Percentiles rank a stretch among this genome's conserved stretches.
phyloP scores from a whole-genome alignment of 352 stramenopile species.

The Plasmopara viticola region DNA sequence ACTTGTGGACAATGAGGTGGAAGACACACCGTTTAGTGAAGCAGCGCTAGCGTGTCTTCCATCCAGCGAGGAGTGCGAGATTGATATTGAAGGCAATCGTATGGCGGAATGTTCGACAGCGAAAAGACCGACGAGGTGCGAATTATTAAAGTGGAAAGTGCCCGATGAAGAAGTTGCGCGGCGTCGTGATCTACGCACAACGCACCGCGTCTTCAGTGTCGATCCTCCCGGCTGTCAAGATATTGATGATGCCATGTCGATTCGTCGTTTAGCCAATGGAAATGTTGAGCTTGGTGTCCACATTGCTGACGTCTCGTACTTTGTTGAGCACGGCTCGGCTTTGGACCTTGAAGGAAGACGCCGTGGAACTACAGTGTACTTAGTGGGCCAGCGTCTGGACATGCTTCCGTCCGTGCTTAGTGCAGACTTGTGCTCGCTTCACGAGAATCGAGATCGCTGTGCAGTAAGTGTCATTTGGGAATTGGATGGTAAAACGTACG shows the following conservation, averaged over 20 bases:
- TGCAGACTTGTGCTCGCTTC: slow-evolving; percentile 88
- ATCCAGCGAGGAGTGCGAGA: slow-evolving; percentile 32
- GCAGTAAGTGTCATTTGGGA: slow-evolving; percentile 91
- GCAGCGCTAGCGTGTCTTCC: slow-evolving; percentile 77
- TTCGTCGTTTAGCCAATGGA: slow-evolving; percentile 64
- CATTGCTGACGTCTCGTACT: slow-evolving; percentile 99
- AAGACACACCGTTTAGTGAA: slow-evolving; percentile 83
- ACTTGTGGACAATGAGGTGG: slow-evolving; percentile 77
- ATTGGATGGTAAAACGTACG: slow-evolving; percentile 59
- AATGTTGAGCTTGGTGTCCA: slow-evolving; percentile 94
- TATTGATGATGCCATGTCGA: slow-evolving; percentile 89
- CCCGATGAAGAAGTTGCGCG: slow-evolving; percentile 36
- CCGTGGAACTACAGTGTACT: slow-evolving; percentile 94
- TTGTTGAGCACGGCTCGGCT: slow-evolving; percentile 92
- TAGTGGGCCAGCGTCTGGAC: slow-evolving; percentile 92
- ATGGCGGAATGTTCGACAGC: slow-evolving; percentile 72
- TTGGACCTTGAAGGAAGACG: slow-evolving; percentile 92
- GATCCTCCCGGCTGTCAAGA: slow-evolving; percentile 86
- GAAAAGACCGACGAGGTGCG: slow-evolving; percentile 47
- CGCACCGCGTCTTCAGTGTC: slow-evolving; percentile 84
- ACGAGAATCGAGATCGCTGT: slow-evolving; percentile 84
- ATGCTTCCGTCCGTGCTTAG: slow-evolving; percentile 90
- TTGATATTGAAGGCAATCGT: slow-evolving; percentile 54
- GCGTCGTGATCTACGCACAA: slow-evolving; percentile 63
- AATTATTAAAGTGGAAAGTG: slow-evolving; percentile 67